phyloP scores from a whole-genome alignment of 208 protist genomes.

The Leptomonas seymouri region DNA sequence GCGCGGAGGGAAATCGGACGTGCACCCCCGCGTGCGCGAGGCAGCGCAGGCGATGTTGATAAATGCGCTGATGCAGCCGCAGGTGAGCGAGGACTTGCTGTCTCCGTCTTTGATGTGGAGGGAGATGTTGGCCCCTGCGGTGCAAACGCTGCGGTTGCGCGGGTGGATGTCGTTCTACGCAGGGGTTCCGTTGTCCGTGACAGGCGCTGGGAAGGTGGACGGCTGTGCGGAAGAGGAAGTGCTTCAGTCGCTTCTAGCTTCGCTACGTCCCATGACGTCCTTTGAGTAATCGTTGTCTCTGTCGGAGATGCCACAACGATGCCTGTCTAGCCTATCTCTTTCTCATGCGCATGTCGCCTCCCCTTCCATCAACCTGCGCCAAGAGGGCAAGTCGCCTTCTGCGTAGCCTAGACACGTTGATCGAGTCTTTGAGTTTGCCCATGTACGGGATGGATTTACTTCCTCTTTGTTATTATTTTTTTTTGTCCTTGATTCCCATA shows the following conservation, averaged over 20 bases:
- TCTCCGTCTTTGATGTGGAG: background rate
- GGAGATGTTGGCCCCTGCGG: conserved; percentile 4
- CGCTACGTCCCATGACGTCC: conserved; percentile 42
- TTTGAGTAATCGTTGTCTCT: conserved; percentile 26
- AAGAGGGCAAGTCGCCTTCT: too few relatives aligned
- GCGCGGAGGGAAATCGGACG: background rate
- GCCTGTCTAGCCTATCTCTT: too few relatives aligned
- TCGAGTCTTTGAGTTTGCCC: too few relatives aligned
- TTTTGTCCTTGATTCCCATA: conserved; percentile 6
- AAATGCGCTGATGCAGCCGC: background rate
- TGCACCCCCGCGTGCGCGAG: conserved; percentile 4
- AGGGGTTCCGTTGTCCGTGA: conserved; percentile 11
- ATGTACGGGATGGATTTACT: too few relatives aligned
- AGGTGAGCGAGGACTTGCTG: background rate
- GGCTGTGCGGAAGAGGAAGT: background rate
- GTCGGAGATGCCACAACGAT: too few relatives aligned
- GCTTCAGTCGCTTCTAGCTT: background rate
- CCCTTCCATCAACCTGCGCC: too few relatives aligned
- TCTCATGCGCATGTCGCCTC: too few relatives aligned
- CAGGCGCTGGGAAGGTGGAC: background rate
- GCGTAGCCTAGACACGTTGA: too few relatives aligned
- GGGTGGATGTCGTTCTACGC: conserved; percentile 24
- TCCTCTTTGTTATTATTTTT: conserved; percentile 4
- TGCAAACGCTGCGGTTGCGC: conserved; percentile 22
- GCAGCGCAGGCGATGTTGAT: conserved; percentile 8